Evolutionary conservation across 2,329 filamentous ascomycete genomes (phyloP).

Genomic region (Plectosphaerella plurivora): DNA sequence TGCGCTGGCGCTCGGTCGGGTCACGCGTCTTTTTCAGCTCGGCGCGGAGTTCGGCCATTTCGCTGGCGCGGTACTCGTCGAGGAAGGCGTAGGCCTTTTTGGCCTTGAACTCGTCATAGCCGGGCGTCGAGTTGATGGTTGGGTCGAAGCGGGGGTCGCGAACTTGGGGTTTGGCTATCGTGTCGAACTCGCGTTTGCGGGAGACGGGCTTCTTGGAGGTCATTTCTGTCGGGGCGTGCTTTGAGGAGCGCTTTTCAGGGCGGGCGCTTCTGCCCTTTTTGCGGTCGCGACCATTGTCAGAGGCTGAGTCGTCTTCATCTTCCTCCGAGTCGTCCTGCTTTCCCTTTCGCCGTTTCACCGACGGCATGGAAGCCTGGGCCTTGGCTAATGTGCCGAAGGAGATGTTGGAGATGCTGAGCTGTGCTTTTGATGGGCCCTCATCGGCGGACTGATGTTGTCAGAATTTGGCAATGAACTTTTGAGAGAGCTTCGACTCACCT

Average conservation of each 20-base stretch:
- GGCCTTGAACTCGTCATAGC: conserved; percentile 52
- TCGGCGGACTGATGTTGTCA: background rate
- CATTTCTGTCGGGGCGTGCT: conserved; percentile 83
- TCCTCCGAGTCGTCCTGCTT: conserved; percentile 17
- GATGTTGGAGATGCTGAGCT: conserved; percentile 52
- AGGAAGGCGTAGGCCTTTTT: conserved; percentile 82
- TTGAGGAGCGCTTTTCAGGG: conserved; percentile 53
- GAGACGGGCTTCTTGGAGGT: conserved; percentile 81
- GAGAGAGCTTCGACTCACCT: conserved; percentile 6
- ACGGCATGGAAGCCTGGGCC: conserved; percentile 67
- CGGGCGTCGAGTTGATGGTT: conserved; percentile 39
- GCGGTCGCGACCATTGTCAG: conserved; percentile 24
- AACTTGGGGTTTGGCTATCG: conserved; percentile 50
- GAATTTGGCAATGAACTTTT: background rate
- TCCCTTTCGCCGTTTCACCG: conserved; percentile 23
- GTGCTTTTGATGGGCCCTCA: conserved; percentile 6
- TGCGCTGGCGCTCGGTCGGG: conserved; percentile 56
- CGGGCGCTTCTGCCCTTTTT: conserved; percentile 19
- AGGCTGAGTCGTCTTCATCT: conserved; percentile 19
- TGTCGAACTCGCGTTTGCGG: conserved; percentile 70
- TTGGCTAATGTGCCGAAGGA: conserved; percentile 89
- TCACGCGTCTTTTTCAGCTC: conserved; percentile 65
- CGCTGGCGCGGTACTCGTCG: conserved; percentile 77
- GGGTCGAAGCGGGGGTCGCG: conserved; percentile 90
- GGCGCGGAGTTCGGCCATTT: conserved; percentile 70